These are phyloP conservation scores for Aspergillus pseudoviridinutans DNA, from an alignment of 2,329 filamentous ascomycete genomes.

Conservation along the genomic window DNA sequence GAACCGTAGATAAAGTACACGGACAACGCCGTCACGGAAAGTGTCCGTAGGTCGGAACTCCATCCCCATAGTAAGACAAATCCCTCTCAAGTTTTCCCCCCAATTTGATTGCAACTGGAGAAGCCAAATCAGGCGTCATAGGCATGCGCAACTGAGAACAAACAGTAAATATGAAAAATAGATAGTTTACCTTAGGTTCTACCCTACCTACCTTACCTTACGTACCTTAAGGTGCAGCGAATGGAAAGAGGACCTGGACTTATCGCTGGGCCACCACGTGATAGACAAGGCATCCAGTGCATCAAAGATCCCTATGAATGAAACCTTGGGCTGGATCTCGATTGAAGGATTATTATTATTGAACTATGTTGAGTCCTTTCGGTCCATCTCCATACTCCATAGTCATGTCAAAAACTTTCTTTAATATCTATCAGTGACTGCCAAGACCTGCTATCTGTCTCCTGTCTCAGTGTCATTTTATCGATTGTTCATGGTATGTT, in stretches of 20 bases:
- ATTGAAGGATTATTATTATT: constrained; percentile 1
- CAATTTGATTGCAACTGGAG: not conserved
- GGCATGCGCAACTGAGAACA: not conserved
- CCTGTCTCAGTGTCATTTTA: not conserved
- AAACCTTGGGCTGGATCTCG: constrained; percentile 14
- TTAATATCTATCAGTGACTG: not conserved
- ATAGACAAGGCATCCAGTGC: constrained; percentile 10
- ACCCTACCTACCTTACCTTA: too few relatives aligned
- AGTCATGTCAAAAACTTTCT: not conserved
- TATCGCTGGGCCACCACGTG: constrained; percentile 17
- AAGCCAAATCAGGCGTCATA: not conserved
- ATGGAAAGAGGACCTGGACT: constrained; percentile 10
- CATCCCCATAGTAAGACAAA: not conserved
- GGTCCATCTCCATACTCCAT: not conserved
- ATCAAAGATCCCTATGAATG: constrained; percentile 13
- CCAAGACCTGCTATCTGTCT: not conserved
- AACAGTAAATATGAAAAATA: not conserved
- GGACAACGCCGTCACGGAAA: not conserved
- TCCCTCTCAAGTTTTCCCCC: not conserved
- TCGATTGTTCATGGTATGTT: constrained; percentile 6
- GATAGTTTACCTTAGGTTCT: not conserved
- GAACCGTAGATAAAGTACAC: not conserved
- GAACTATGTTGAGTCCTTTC: not conserved
- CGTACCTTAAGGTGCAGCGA: not conserved
- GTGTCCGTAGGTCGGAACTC: not conserved